Evolutionary conservation across 2,329 filamentous ascomycete species (phyloP), one percentile per base, ranked within the genome.

Genomic region (Curvularia sp.): DNA sequence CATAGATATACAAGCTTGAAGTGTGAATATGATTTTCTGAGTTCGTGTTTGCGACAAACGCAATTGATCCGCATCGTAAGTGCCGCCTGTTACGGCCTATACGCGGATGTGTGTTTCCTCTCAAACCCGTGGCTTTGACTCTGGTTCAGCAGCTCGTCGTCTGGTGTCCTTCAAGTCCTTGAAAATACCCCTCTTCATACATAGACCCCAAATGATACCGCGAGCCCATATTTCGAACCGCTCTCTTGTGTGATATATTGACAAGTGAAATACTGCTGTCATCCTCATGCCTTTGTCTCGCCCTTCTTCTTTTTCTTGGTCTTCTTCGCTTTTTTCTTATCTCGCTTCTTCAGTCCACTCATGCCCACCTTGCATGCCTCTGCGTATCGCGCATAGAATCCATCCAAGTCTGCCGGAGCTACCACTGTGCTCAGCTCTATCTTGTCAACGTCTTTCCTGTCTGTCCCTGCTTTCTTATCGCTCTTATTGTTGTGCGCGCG

Each of bases 291-390:
- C 50, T 71, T 72, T 18, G 64, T 59, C 51, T 68, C 67, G 20
- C 55, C 78, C 78, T 85, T 88, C 81, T 88, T 90, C 80, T 81
- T 84, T 77, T 84, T 88, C 81, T 89, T 91, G 75, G 90, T 91
- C 81, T 86, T 86, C 80, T 90, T 91, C 66, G 89, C 88, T 84
- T 92, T 94, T 78, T 90, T 96, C 73, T 93, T 86, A 79, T 98
- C 94, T 67, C 95, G 85, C 75, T 96, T 97, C 86, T 97, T 98
- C 79, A 99, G 75, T 7, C 89, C 88, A 49, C 86, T 84, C 93
- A 98, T 97, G 5, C 93, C 92, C 0, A 84, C 82, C 81, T 96
- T 97, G 80, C 93, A 97, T 3, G 93, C 84, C 67, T 98, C 95
- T 22, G 93, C 93, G 80, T 98, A 99, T 51, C 86, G 84, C 30